Evolutionary conservation across 768 basidiomycete species (phyloP), one percentile per base, ranked within the genome.

Genomic region (Suillus placidus): DNA sequence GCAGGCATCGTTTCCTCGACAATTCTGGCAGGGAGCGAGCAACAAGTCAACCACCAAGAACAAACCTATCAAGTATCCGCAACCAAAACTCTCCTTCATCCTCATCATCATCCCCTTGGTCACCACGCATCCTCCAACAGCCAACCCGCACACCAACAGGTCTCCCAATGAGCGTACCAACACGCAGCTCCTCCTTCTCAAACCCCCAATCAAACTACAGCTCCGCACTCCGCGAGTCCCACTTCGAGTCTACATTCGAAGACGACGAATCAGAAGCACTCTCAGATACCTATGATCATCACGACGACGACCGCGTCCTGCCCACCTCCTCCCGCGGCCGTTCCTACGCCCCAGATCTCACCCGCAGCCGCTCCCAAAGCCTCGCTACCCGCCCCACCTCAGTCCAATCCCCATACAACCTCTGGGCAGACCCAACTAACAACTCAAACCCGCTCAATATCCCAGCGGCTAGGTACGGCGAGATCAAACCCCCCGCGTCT

Each of bases 201-300:
- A 81, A 84, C 60, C 77, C 82, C 43, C 86, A 86, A 69, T 72
- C 79, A 67, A 83, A 85, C 56, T 89, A 91, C 73, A 78, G 84
- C 26, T 86, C 88, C 34, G 81, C 84, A 45, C 87, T 91, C 85
- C 87, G 89, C 49, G 89, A 88, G 62, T 77, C 81, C 8, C 79
- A 87, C 38, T 93, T 93, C 75, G 84, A 88, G 6, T 91, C 90
- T 30, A 93, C 91, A 1, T 86, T 90, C 69, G 92, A 93, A 78
- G 91, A 93, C 69, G 92, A 93, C 74, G 92, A 93, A 76, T 86
- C 85, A 1, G 90, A 91, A 62, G 78, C 78, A 6, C 77, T 87
- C 30, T 85, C 84, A 58, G 89, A 91, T 72, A 83, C 83, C 54
- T 88, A 88, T 71, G 88, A 54, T 1, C 52, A 54, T 30, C 32